These are phyloP conservation scores for Calvatia gigantea DNA, from an alignment of 768 basidiomycete species.

Conservation along the genomic window DNA sequence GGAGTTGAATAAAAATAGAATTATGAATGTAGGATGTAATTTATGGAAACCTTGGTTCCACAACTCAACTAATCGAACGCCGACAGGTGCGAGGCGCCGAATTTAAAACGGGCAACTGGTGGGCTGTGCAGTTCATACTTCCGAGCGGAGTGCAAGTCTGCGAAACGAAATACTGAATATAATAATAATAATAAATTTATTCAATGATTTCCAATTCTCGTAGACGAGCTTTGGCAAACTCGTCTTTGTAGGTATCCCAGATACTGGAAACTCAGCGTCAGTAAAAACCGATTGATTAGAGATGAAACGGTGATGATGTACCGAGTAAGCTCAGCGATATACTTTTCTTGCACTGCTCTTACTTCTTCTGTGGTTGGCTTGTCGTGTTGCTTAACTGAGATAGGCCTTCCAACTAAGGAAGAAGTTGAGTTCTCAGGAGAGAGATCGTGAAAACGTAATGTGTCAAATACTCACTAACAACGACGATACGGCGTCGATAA, in stretches of 20 bases:
- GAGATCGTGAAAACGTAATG: neutral
- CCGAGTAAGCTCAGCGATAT: constrained; percentile 92
- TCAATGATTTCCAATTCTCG: constrained; percentile 79
- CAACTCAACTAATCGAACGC: neutral
- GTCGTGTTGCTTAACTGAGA: constrained; percentile 71
- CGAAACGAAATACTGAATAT: neutral
- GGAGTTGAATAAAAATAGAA: neutral
- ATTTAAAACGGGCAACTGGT: neutral
- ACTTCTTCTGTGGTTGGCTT: constrained; percentile 84
- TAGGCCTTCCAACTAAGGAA: constrained; percentile 81
- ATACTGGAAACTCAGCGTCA: constrained; percentile 40
- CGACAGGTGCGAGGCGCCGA: neutral
- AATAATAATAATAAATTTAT: constrained; percentile 25
- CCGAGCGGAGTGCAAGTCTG: neutral
- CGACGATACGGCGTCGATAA: constrained; percentile 92
- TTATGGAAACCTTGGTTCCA: neutral
- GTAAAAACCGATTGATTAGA: neutral
- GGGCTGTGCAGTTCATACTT: neutral
- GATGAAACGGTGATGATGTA: constrained; percentile 36
- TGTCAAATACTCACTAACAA: constrained; percentile 74
- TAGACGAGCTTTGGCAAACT: constrained; percentile 81
- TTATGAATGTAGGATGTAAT: neutral
- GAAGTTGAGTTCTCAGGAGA: neutral
- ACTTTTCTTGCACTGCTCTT: constrained; percentile 71
- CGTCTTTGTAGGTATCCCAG: constrained; percentile 95